These are phyloP conservation scores for Dothideomycetes sp. DNA, from an alignment of 2,329 filamentous ascomycete genomes.

Conservation along the genomic window DNA sequence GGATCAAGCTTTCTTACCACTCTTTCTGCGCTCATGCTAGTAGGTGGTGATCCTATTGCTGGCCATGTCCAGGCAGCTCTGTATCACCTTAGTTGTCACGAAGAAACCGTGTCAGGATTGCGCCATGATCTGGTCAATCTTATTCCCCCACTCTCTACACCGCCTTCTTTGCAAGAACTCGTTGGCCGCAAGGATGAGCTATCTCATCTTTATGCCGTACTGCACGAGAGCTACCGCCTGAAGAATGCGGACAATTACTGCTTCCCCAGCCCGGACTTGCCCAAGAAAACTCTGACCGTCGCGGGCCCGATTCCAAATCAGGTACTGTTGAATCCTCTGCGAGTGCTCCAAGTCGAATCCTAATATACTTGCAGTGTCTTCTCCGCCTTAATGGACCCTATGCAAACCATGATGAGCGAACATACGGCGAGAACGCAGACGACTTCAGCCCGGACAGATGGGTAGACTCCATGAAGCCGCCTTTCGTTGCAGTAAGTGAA, in stretches of 20 bases:
- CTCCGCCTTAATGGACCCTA: conserved; percentile 8
- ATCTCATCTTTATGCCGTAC: neutral
- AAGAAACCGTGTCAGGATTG: neutral
- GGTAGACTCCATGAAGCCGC: neutral
- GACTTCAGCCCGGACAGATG: conserved; percentile 7
- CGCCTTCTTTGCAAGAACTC: neutral
- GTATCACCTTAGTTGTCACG: neutral
- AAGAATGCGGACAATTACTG: neutral
- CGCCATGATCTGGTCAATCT: neutral
- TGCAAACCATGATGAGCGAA: conserved; percentile 7
- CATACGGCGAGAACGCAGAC: conserved; percentile 7
- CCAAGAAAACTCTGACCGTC: neutral
- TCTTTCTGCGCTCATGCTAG: neutral
- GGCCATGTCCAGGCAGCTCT: neutral
- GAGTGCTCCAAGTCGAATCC: neutral
- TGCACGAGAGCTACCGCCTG: neutral
- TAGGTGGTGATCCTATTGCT: neutral
- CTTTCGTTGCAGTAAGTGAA: conserved; percentile 1
- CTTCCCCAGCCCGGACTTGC: neutral
- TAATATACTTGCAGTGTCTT: conserved; percentile 5
- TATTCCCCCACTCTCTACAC: neutral
- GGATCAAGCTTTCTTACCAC: neutral
- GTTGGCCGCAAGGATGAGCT: neutral
- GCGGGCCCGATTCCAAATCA: neutral
- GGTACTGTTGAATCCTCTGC: neutral